Conservation (phyloP, 176 grass and related monocot species). For the Coix lacrymajobi region DNA sequence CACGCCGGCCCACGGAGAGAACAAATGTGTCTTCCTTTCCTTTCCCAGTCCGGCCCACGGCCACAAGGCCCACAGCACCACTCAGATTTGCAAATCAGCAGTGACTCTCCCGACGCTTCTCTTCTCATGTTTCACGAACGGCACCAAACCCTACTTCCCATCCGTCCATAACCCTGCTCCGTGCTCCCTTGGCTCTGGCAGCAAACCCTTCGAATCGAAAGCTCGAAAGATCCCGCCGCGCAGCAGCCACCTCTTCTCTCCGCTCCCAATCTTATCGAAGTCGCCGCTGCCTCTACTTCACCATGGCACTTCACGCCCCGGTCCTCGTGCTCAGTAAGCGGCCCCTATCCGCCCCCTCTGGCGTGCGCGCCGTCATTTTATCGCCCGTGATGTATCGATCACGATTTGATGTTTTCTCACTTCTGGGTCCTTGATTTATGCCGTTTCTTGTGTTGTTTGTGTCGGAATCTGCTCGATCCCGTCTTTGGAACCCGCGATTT, state of each 20-base stretch:
- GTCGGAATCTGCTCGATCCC: neutral
- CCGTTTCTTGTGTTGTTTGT: neutral
- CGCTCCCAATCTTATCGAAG: neutral
- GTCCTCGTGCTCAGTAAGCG: conserved; percentile 90
- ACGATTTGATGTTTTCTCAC: neutral
- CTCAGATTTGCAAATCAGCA: too few relatives aligned
- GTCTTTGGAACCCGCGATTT: neutral
- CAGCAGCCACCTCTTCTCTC: conserved; percentile 12
- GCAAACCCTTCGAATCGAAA: neutral
- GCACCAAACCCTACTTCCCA: too few relatives aligned
- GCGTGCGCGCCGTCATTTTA: neutral
- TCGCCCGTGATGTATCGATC: neutral
- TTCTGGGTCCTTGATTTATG: conserved; percentile 1
- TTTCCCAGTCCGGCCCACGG: too few relatives aligned
- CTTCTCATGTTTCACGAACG: too few relatives aligned
- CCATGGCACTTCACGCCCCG: conserved; percentile 70
- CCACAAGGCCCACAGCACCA: too few relatives aligned
- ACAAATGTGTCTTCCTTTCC: too few relatives aligned
- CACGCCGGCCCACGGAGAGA: too few relatives aligned
- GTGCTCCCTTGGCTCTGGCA: too few relatives aligned
- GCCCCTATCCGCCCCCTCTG: neutral
- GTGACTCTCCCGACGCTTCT: too few relatives aligned
- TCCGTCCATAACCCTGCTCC: too few relatives aligned
- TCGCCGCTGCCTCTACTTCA: neutral
- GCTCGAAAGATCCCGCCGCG: conserved; percentile 24